phyloP scores from a whole-genome alignment of 1,139 yeast genomes.

The Yamadazyma sp. region DNA sequence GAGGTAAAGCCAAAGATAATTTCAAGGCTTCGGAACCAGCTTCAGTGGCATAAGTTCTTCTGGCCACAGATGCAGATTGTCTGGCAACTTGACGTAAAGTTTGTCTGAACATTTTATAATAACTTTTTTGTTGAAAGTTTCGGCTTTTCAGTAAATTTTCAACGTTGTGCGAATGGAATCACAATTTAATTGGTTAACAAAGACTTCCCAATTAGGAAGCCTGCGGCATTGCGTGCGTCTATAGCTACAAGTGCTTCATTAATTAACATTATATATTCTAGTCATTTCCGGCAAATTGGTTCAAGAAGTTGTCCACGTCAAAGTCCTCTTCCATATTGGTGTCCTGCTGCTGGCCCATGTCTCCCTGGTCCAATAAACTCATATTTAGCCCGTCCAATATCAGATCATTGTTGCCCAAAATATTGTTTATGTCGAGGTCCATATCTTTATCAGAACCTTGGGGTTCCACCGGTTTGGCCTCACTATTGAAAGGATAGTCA shows the following conservation, averaged over 20 bases:
- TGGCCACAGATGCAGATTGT: slow-evolving; percentile 60
- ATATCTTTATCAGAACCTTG: slow-evolving; percentile 17
- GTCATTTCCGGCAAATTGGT: slow-evolving; percentile 43
- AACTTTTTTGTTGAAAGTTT: slow-evolving; percentile 11
- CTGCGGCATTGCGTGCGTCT: neutral
- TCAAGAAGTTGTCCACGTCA: slow-evolving; percentile 48
- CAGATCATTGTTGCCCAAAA: slow-evolving; percentile 45
- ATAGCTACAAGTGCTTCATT: neutral
- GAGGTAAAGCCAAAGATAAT: slow-evolving; percentile 90
- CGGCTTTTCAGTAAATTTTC: slow-evolving; percentile 14
- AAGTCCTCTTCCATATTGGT: slow-evolving; percentile 34
- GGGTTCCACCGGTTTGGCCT: slow-evolving; percentile 4
- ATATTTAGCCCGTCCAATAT: slow-evolving; percentile 45
- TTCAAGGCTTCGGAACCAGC: slow-evolving; percentile 75
- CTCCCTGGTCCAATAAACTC: slow-evolving; percentile 36
- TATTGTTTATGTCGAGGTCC: slow-evolving; percentile 42
- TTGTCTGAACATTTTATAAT: slow-evolving; percentile 62
- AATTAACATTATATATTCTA: slow-evolving; percentile 4
- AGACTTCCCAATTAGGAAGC: slow-evolving; percentile 31
- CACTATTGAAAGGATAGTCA: slow-evolving; percentile 19
- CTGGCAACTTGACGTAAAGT: slow-evolving; percentile 65
- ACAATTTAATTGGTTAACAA: slow-evolving; percentile 14
- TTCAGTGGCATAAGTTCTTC: slow-evolving; percentile 90
- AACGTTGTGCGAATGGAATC: slow-evolving; percentile 6
- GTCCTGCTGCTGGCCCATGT: slow-evolving; percentile 11